Evolutionary conservation across 345 rosid species (phyloP), one percentile per base, ranked within the genome.

Genomic region (Eucalyptus grandis): DNA sequence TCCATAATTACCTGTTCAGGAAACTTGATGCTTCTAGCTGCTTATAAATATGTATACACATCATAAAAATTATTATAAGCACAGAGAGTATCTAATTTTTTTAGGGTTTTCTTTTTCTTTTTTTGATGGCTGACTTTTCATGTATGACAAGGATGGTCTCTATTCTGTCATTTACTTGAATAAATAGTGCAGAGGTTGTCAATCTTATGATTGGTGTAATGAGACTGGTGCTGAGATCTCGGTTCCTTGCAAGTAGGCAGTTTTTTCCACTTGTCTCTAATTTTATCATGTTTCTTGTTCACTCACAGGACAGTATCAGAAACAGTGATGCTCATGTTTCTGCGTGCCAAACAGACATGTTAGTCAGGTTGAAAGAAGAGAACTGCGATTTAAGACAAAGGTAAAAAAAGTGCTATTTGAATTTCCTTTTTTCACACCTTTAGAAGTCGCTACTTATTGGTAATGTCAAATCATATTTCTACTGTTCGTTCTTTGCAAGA

Each of bases 331-430:
- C 16, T 83, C 46, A 15, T 26, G 67, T 11, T 56, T 46, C 90
- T n/a, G 54, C 87, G n/a, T 43, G 50, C n/a, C 50, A 21, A 80
- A 46, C 58, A 34, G 87, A 86, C 86, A 65, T 49, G 46, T 34
- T 88, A 80, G 47, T 44, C 40, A 49, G 88, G 87, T 62, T 90
- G 90, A 83, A 89, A 87, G 83, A 87, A 89, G 91, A 89, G 88
- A 86, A 91, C 49, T 43, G 11, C 12, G 87, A 87, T 37, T 80
- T 89, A 54, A 89, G 67, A 40, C 81, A 82, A 89, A 92, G 94
- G 93, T 92, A 22, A 49, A 30, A 47, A 47, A 77, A 40, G 44
- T 58, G 31, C 58, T 56, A 60, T 65, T 26, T 49, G 14, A 14
- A 77, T 44, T 77, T 77, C 47, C 83, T 77, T 77, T 37, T 37